Evolutionary conservation across 306 rosid genomes (phyloP).

Genomic region (Mimosa pudica): DNA sequence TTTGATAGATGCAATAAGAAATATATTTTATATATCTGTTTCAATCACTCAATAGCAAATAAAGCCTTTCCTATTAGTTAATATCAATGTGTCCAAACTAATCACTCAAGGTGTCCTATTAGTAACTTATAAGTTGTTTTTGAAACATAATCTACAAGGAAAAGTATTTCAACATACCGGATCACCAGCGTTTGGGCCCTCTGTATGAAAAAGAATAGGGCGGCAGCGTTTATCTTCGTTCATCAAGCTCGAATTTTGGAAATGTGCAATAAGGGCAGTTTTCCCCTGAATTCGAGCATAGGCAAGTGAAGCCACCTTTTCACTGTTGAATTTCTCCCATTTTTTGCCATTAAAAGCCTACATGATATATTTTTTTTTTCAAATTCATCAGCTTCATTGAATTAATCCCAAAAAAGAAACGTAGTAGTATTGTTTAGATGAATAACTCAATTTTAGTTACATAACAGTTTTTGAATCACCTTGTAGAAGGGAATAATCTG

Average conservation of each 20-base stretch:
- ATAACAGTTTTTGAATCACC: slow-evolving; percentile 45
- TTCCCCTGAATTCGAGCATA: slow-evolving; percentile 91
- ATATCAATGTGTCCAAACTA: background rate
- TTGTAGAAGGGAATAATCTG: slow-evolving; percentile 80
- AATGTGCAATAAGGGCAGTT: slow-evolving; percentile 77
- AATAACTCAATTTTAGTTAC: slow-evolving; percentile 13
- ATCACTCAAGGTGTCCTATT: background rate
- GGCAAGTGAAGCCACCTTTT: slow-evolving; percentile 87
- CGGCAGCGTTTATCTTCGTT: slow-evolving; percentile 86
- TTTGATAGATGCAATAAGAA: background rate
- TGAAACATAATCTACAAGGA: slow-evolving; percentile 8
- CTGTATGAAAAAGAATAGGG: slow-evolving; percentile 83
- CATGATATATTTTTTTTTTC: slow-evolving; percentile 23
- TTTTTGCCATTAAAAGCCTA: slow-evolving; percentile 89
- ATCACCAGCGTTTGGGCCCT: slow-evolving; percentile 89
- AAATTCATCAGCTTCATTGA: slow-evolving; percentile 33
- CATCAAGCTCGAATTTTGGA: slow-evolving; percentile 88
- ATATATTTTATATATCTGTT: background rate
- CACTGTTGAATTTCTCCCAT: slow-evolving; percentile 94
- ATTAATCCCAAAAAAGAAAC: background rate
- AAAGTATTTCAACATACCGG: slow-evolving; percentile 50
- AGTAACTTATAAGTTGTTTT: background rate
- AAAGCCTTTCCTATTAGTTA: background rate
- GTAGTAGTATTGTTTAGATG: slow-evolving; percentile 16
- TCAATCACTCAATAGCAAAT: background rate